These are phyloP conservation scores for Nymphaea thermarum DNA, from an alignment of 164 flowering plant genomes.

Conservation along the genomic window DNA sequence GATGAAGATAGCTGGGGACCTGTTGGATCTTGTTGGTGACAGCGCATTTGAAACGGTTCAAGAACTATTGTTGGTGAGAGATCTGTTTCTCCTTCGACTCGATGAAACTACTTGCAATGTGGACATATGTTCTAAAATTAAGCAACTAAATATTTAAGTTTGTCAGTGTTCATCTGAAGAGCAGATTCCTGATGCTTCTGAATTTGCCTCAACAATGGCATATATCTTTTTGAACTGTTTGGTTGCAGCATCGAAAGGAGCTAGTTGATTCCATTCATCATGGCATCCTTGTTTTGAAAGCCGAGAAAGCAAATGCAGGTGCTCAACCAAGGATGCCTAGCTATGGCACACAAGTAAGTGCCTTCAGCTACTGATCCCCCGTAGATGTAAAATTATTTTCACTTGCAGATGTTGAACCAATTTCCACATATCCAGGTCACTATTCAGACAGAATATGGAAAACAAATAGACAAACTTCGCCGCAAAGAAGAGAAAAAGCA, in stretches of 20 bases:
- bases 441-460: constrained; percentile 77
- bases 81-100: neutral
- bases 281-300: constrained; percentile 51
- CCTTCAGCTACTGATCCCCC: too few species aligned
- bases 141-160: too few species aligned
- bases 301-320: constrained; percentile 52
- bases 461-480: constrained; percentile 82
- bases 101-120: too few species aligned
- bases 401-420: neutral
- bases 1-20: constrained; percentile 76
- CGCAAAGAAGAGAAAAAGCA: constrained; percentile 88
- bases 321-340: constrained; percentile 80
- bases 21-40: constrained; percentile 93
- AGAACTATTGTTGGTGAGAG: constrained; percentile 69
- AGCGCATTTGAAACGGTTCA: constrained; percentile 83
- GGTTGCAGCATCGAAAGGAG: constrained; percentile 69
- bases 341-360: constrained; percentile 85
- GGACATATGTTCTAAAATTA: too few species aligned
- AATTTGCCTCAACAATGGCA: neutral
- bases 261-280: constrained; percentile 70
- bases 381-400: too few species aligned
- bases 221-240: neutral
- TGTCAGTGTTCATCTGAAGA: too few species aligned
- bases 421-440: constrained; percentile 49
- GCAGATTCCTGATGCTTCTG: too few species aligned